These are phyloP conservation scores for Purshia tridentata DNA, from an alignment of 306 rosid species.

Conservation along the genomic window DNA sequence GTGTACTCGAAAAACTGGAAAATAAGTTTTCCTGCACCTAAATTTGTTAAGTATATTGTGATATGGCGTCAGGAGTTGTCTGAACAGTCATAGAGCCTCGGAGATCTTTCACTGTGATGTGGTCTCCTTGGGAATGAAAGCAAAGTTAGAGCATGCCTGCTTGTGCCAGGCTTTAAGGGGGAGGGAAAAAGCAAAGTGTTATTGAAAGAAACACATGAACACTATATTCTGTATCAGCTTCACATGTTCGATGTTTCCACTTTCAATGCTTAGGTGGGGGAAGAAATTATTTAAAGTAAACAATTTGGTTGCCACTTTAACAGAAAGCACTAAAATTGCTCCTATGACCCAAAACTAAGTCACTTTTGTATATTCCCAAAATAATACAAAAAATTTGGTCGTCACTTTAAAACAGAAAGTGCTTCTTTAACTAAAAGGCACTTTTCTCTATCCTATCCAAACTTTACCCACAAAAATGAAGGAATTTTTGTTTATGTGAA, in stretches of 20 bases:
- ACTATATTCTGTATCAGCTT: background rate
- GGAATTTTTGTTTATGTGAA: background rate
- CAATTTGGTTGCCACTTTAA: too few relatives aligned
- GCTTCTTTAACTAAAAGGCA: too few relatives aligned
- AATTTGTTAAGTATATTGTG: background rate
- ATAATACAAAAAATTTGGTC: too few relatives aligned
- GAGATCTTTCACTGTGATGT: background rate
- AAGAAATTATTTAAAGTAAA: background rate
- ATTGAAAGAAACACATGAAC: background rate
- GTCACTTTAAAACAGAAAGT: too few relatives aligned
- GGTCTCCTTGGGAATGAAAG: conserved; percentile 5
- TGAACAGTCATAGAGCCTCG: background rate
- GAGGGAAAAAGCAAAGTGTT: background rate
- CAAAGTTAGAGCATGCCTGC: conserved; percentile 10
- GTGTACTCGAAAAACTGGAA: background rate
- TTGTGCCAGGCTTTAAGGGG: conserved; percentile 20
- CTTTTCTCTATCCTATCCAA: too few relatives aligned
- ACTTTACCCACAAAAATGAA: too few relatives aligned
- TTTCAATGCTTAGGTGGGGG: background rate
- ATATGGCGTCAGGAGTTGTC: background rate
- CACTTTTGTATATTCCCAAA: too few relatives aligned
- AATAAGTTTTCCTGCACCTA: background rate
- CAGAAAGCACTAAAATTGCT: too few relatives aligned
- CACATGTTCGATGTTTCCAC: conserved; percentile 24
- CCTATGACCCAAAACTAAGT: too few relatives aligned